Evolutionary conservation across 2,329 filamentous ascomycete species (phyloP), one percentile per base, ranked within the genome.

Genomic region (Scedosporium boydii): DNA sequence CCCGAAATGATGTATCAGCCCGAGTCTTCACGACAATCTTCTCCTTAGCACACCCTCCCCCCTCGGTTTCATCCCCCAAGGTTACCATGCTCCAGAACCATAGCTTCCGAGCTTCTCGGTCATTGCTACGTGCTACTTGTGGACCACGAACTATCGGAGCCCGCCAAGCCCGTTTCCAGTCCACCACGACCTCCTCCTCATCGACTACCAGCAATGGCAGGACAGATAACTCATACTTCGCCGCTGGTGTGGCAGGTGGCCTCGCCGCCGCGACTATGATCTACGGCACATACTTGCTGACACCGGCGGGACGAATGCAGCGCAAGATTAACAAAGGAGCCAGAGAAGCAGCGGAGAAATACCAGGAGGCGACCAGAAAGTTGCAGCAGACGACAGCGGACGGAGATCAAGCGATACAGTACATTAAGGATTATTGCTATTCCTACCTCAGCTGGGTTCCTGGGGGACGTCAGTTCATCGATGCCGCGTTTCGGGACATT

Each of bases 371-470:
- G 1, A 81, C 82, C 41, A 76, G 85, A 66, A 84, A 84, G 70
- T 76, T 89, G 5, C 82, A 87, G 66, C 74, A 86, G 62, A 79
- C 80, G 56, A 83, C 87, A 0, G 88, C 89, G 0, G 81, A 84
- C 64, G 80, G 87, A 14, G 87, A 89, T 65, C 81, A 89, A 72
- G 87, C 88, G 1, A 76, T 90, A 46, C 74, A 81, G 64, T 87
- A 82, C 76, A 81, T 92, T 64, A 85, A 85, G 68, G 77, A 85
- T 63, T 85, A 87, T 12, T 84, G 85, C 29, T 85, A 84, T 70
- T 85, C 85, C 26, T 92, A 92, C 69, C 87, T 87, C 2, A 78
- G 77, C 2, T 90, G 87, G 79, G 82, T 93, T 34, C 89, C 89
- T 0, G 89, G 89, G 12, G 88, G 86, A 2, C 82, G 82, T 34